Evolutionary conservation across 1,139 yeast species (phyloP), one percentile per base, ranked within the genome.

Genomic region (Wickerhamiella infanticola): DNA sequence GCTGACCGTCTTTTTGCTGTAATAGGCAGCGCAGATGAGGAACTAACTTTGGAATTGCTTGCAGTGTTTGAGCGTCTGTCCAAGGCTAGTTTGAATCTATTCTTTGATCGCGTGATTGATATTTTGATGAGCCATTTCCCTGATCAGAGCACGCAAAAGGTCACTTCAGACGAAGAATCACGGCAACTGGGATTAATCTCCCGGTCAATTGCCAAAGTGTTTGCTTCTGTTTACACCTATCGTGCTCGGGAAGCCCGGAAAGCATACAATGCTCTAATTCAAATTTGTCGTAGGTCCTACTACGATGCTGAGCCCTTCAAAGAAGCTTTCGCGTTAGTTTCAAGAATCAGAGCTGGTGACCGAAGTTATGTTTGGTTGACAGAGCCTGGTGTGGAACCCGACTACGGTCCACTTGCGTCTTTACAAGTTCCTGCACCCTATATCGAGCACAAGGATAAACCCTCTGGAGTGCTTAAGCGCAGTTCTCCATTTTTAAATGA

Each of bases 301-400:
- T 48, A 52, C 24, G 52, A 54, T 11, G 55, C 59, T 1, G 48
- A 47, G 3, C 56, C 73, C 1, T 65, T 77, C 45, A 60, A 79
- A 29, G 65, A 71, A 3, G 64, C 77, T 1, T 68, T 79, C 23
- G 69, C 80, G 45, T 65, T 76, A 23, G 61, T 81, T 47, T 64
- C 73, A 13, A 66, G 88, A 48, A 62, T 81, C 1, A 65, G 93
- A 45, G 68, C 66, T 0, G 73, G 81, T 0, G 56, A 64, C 3
- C 71, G 69, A 35, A 68, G 68, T 11, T 62, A 60, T 35, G 59
- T 80, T 1, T 75, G 68, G 54, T 63, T 81, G 40, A 65, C 76
- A 0, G 65, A 69, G 35, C 53, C 53, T 2, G 37, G 39, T 2
- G 23, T 52, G 4, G 57, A 53, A 25, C 39, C 39, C 11, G 47